These are phyloP conservation scores for Lobulomyces angularis DNA, from an alignment of 192 early-diverging fungal genomes.

Conservation along the genomic window DNA sequence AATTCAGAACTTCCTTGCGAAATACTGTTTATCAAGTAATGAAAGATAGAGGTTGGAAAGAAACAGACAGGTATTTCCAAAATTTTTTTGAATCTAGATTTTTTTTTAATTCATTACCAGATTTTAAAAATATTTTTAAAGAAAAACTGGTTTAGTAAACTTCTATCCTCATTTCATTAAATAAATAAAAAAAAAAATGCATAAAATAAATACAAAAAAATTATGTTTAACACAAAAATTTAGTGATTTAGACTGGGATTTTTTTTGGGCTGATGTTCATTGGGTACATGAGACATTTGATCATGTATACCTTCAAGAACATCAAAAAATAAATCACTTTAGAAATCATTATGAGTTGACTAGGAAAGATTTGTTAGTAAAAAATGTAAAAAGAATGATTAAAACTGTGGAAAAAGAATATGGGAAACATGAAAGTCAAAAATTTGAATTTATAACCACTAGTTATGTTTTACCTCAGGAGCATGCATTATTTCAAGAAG, in stretches of 20 bases:
- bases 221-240: neutral
- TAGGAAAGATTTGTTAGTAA: constrained; percentile 50
- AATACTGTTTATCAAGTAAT: constrained; percentile 51
- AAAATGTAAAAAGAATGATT: constrained; percentile 58
- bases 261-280: constrained; percentile 54
- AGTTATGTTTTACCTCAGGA: constrained; percentile 47
- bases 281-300: constrained; percentile 57
- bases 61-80: constrained; percentile 28
- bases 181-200: neutral
- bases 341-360: constrained; percentile 58
- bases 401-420: constrained; percentile 46
- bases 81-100: neutral
- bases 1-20: constrained; percentile 36
- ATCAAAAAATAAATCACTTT: constrained; percentile 52
- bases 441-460: constrained; percentile 47
- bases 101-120: too few relatives aligned
- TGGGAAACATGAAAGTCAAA: constrained; percentile 38
- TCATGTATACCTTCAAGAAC: constrained; percentile 45
- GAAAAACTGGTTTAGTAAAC: too few relatives aligned
- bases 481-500: constrained; percentile 52
- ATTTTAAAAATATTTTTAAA: too few relatives aligned
- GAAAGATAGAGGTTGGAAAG: constrained; percentile 47
- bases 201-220: neutral
- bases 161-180: too few relatives aligned
- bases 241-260: constrained; percentile 49